Conservation (phyloP, 176 grass and related monocot genomes). For the Cenchrus fungigraminus region DNA sequence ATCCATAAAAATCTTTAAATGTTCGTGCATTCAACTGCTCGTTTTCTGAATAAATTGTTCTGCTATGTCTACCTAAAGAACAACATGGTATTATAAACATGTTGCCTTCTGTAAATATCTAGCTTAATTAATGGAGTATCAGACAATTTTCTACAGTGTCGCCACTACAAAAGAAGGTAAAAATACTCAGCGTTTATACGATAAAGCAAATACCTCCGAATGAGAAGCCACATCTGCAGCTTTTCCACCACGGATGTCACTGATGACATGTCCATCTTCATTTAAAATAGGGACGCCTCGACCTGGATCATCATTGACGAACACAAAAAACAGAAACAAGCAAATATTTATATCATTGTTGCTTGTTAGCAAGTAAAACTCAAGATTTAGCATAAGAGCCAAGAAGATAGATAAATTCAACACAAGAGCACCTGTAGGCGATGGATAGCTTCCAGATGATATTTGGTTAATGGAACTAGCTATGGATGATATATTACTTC, state of each 20-base stretch:
- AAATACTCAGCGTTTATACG: slow-evolving; percentile 4
- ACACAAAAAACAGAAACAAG: slow-evolving; percentile 12
- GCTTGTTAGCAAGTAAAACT: slow-evolving; percentile 17
- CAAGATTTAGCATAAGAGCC: slow-evolving; percentile 33
- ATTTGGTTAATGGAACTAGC: slow-evolving; percentile 85
- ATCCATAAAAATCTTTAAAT: slow-evolving; percentile 31
- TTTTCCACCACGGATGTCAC: slow-evolving; percentile 62
- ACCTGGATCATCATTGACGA: slow-evolving; percentile 43
- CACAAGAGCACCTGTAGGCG: slow-evolving; percentile 57
- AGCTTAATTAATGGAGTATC: neutral
- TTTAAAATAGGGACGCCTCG: slow-evolving; percentile 76
- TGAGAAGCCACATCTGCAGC: slow-evolving; percentile 47
- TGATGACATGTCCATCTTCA: slow-evolving; percentile 84
- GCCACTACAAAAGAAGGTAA: neutral
- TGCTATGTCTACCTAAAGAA: neutral
- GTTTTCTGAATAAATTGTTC: slow-evolving; percentile 4
- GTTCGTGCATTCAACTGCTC: neutral
- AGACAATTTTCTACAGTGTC: neutral
- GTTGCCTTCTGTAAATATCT: slow-evolving; percentile 10
- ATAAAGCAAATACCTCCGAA: slow-evolving; percentile 69
- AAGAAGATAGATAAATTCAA: slow-evolving; percentile 25
- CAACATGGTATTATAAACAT: neutral
- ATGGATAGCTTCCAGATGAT: slow-evolving; percentile 57
- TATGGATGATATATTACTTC: slow-evolving; percentile 93
- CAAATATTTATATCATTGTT: neutral